Evolutionary conservation across 352 stramenopile species (phyloP), one percentile per base, ranked within the genome.

Genomic region (Globisporangium cederbergense): DNA sequence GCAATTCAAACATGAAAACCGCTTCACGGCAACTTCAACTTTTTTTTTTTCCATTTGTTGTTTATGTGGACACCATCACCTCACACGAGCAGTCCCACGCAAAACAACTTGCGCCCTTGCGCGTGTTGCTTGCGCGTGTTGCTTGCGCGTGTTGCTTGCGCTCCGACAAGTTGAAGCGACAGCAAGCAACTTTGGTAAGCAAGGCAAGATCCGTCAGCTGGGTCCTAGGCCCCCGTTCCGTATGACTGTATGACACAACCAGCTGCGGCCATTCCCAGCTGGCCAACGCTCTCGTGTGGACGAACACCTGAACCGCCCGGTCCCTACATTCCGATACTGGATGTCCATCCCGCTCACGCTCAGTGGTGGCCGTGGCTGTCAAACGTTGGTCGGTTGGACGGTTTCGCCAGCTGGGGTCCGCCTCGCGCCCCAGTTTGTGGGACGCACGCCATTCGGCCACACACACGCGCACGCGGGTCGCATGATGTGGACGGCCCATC

Each of bases 391-490:
- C 32, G 4, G 10, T n/a, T 32, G 52, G 5, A 14, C 52, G 51
- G 9, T 30, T 25, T 11, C 30, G 22, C 52, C 32, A 58, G 52
- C 52, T 46, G 52, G 32, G 40, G 22, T 50, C 16, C 6, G 51
- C 52, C 32, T 46, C 34, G 32, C 52, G 32, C 52, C 32, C n/a
- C 30, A 30, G 46, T 30, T 52, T 52, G 46, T 52, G 46, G 46
- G 43, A 49, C 43, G 43, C 43, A 7, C 14, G 43, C 43, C 43
- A 22, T 7, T 7, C 4, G 43, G 43, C 43, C 43, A 49, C 43
- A 49, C 43, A 49, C 43, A 5, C 16, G 4, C 4, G 25, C 25
- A 1, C 25, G 25, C 25, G 2, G 16, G 43, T 22, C 16, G 43
- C 43, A 49, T 8, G 43, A 22, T 49, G 43, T 1, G 40, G 43